These are phyloP conservation scores for Mucor piriformis DNA, from an alignment of 371 early-diverging fungal species.

Conservation along the genomic window DNA sequence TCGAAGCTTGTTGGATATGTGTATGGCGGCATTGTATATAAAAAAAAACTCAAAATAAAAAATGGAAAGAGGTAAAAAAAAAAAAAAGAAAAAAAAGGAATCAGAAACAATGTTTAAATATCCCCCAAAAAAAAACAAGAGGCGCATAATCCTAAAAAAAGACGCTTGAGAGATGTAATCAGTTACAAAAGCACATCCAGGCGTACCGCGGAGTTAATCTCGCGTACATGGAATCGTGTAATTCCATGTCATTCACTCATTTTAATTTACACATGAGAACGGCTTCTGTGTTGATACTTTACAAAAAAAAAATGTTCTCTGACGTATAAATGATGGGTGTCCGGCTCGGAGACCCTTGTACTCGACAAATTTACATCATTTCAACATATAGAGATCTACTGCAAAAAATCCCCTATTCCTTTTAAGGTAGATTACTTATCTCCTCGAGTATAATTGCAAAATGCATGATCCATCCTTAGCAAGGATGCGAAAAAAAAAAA, in stretches of 20 bases:
- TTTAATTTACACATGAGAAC: too few relatives aligned
- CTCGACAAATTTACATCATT: neutral
- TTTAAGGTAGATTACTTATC: neutral
- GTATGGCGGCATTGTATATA: constrained; percentile 21
- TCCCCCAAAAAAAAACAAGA: constrained; percentile 1
- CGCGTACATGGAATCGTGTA: neutral
- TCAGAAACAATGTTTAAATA: constrained; percentile 7
- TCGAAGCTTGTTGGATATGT: constrained; percentile 40
- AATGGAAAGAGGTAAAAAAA: constrained; percentile 18
- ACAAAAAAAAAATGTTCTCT: neutral
- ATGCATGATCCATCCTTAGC: too few relatives aligned
- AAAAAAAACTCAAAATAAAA: neutral
- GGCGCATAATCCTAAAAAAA: neutral
- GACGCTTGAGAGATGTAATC: neutral
- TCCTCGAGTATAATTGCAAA: too few relatives aligned
- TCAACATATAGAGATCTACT: neutral
- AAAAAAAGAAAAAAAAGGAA: constrained; percentile 7
- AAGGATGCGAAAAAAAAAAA: too few relatives aligned
- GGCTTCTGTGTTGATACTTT: neutral
- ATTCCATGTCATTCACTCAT: too few relatives aligned
- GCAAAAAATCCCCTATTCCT: neutral
- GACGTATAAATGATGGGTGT: constrained; percentile 2
- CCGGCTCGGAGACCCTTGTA: constrained; percentile 12
- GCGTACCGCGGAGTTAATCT: neutral
- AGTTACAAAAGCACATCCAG: neutral